Evolutionary conservation across 1,139 yeast species (phyloP).

Genomic region (Pneumocystis sp.): DNA sequence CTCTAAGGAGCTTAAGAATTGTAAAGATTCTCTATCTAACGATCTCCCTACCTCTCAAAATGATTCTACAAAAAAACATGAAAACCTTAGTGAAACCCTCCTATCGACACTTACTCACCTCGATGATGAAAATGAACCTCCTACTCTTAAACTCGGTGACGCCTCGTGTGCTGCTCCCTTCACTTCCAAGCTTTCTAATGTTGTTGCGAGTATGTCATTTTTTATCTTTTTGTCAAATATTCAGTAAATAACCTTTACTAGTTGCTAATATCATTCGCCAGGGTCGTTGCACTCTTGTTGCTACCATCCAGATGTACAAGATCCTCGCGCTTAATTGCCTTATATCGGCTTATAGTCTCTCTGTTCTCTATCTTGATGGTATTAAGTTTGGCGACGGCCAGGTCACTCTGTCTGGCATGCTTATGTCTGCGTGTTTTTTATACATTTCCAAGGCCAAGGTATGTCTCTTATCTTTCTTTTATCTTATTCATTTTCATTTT

Average conservation of each 20-base stretch:
- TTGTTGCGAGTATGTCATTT: slow-evolving; percentile 44
- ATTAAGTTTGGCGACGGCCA: slow-evolving; percentile 97
- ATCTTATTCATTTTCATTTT: too few species aligned
- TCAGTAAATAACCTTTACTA: neutral
- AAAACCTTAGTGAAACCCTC: slow-evolving; percentile 37
- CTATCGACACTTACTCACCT: slow-evolving; percentile 37
- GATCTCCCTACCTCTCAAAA: too few species aligned
- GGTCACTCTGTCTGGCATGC: slow-evolving; percentile 81
- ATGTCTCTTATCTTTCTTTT: neutral
- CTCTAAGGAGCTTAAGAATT: slow-evolving; percentile 29
- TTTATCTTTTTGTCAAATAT: neutral
- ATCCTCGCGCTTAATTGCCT: slow-evolving; percentile 91
- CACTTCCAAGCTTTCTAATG: slow-evolving; percentile 85
- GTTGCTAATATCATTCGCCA: slow-evolving; percentile 84
- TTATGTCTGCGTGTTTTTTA: slow-evolving; percentile 85
- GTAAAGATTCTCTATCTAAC: slow-evolving; percentile 5
- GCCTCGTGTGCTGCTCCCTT: slow-evolving; percentile 99
- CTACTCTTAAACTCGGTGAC: slow-evolving; percentile 87
- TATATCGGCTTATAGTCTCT: slow-evolving; percentile 88
- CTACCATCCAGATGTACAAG: slow-evolving; percentile 97
- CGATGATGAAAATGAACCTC: slow-evolving; percentile 72
- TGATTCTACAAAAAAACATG: neutral
- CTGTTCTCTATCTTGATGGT: slow-evolving; percentile 91
- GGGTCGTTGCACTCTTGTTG: slow-evolving; percentile 96
- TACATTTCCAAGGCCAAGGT: slow-evolving; percentile 75